Percentiles rank a stretch among this genome's conserved stretches.
phyloP scores from a whole-genome alignment of 805 yeast genomes.

The Wickerhamomyces queroliae region DNA sequence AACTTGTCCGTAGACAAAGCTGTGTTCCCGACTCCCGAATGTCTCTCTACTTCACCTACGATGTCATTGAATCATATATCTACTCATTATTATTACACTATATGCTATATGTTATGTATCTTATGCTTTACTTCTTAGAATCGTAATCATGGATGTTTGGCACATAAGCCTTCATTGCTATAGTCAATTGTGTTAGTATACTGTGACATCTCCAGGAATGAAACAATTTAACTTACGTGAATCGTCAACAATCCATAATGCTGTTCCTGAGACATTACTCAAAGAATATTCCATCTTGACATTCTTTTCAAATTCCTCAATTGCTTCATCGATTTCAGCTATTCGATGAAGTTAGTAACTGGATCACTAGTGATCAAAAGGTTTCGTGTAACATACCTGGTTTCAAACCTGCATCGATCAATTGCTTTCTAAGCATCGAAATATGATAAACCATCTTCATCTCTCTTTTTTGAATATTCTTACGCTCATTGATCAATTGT shows the following conservation, averaged over 20 bases:
- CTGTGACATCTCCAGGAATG: not conserved
- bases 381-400: slow-evolving; percentile 30
- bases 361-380: too few relatives aligned
- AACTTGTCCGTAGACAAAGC: too few relatives aligned
- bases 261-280: slow-evolving; percentile 48
- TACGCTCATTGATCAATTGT: slow-evolving; percentile 46
- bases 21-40: too few relatives aligned
- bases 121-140: slow-evolving; percentile 22
- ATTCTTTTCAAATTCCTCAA: slow-evolving; percentile 48
- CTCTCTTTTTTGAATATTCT: slow-evolving; percentile 39
- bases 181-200: slow-evolving; percentile 8
- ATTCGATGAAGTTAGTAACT: slow-evolving; percentile 7
- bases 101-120: not conserved
- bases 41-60: too few relatives aligned
- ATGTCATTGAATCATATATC: too few relatives aligned
- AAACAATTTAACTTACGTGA: slow-evolving; percentile 18
- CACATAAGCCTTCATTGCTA: slow-evolving; percentile 38
- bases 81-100: too few relatives aligned
- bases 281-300: slow-evolving; percentile 54
- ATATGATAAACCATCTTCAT: slow-evolving; percentile 63
- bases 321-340: slow-evolving; percentile 44
- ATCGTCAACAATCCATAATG: slow-evolving; percentile 55
- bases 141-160: slow-evolving; percentile 63
- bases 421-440: slow-evolving; percentile 57
- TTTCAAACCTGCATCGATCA: slow-evolving; percentile 48